Percentiles rank a stretch among this genome's conserved stretches.
Conservation (phyloP, 306 rosid genomes). For the Oxytropis ochrocephala region DNA sequence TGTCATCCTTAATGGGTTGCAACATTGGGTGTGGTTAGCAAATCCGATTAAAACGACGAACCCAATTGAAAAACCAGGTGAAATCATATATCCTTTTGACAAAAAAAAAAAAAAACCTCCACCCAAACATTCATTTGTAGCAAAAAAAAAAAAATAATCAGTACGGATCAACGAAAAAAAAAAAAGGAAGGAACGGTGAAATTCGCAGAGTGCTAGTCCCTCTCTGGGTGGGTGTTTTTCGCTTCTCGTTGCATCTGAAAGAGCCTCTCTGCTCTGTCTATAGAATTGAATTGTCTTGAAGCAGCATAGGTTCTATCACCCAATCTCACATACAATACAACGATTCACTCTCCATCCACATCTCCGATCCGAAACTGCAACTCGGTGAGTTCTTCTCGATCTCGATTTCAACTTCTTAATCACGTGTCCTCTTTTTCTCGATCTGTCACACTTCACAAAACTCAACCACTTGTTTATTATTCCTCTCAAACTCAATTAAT, state of each 20-base stretch:
- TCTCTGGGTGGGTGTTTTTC: not conserved
- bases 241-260: not conserved
- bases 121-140: too few species aligned
- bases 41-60: too few species aligned
- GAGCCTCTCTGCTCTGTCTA: not conserved
- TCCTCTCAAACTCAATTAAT: not conserved
- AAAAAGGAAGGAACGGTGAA: not conserved
- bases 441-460: not conserved
- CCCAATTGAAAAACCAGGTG: too few species aligned
- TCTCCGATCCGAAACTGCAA: slow-evolving; percentile 31
- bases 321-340: not conserved
- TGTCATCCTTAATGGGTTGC: too few species aligned
- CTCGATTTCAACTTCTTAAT: slow-evolving; percentile 10
- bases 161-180: not conserved
- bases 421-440: not conserved
- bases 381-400: slow-evolving; percentile 30
- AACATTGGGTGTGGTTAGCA: too few species aligned
- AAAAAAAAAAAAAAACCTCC: too few species aligned
- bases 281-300: not conserved
- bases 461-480: not conserved
- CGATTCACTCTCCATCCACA: not conserved
- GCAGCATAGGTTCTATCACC: not conserved
- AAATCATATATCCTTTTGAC: too few species aligned
- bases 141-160: too few species aligned
- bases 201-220: not conserved